phyloP scores from a whole-genome alignment of 1,284 basidiomycete genomes.

The Cystobasidium slooffiae region DNA sequence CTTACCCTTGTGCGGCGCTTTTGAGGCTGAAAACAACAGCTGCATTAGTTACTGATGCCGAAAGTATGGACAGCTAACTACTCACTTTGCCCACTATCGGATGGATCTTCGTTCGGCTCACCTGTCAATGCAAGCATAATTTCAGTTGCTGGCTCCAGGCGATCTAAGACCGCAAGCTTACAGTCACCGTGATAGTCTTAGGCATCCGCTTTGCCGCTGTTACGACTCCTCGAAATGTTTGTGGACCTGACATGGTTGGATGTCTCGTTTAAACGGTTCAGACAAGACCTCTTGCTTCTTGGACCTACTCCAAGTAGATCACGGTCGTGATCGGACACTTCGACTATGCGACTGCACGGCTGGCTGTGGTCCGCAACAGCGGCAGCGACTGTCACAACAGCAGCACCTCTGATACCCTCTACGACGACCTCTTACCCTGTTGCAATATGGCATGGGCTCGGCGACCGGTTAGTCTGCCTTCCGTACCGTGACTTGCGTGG shows the following conservation, averaged over 20 bases:
- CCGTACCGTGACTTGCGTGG: not conserved
- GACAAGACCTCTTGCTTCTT: constrained; percentile 11
- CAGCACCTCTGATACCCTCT: not conserved
- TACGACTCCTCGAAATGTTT: constrained; percentile 33
- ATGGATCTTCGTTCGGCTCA: constrained; percentile 16
- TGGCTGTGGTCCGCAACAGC: constrained; percentile 11
- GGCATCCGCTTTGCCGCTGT: constrained; percentile 42
- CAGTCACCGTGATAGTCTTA: constrained; percentile 39
- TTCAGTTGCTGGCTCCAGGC: not conserved
- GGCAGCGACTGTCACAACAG: not conserved
- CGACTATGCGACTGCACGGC: not conserved
- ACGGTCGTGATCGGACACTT: constrained; percentile 9
- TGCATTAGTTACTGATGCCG: not conserved
- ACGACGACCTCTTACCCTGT: constrained; percentile 62
- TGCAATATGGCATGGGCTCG: constrained; percentile 95
- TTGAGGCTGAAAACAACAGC: not conserved
- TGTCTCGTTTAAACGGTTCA: not conserved
- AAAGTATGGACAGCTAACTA: not conserved
- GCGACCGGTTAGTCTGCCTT: constrained; percentile 59
- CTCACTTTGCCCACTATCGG: constrained; percentile 40
- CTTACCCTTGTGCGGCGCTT: constrained; percentile 27
- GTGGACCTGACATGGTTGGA: constrained; percentile 29
- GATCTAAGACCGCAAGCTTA: not conserved
- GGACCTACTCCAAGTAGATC: constrained; percentile 1
- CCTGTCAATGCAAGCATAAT: constrained; percentile 12